These are phyloP conservation scores for Physcomitrellopsis africana DNA, from an alignment of 225 moss, liverwort and hornwort genomes.

Conservation along the genomic window DNA sequence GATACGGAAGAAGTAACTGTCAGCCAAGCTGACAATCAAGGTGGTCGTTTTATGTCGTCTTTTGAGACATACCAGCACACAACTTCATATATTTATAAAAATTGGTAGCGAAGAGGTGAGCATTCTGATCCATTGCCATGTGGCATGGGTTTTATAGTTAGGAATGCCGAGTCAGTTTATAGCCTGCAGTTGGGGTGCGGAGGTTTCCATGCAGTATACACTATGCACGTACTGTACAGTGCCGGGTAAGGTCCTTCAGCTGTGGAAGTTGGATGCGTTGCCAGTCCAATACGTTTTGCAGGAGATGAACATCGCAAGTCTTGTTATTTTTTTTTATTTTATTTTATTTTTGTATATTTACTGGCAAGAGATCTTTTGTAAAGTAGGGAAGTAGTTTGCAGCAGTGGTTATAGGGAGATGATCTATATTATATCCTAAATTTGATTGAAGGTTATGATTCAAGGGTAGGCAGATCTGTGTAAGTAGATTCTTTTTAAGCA, in stretches of 20 bases:
- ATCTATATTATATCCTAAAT: constrained; percentile 24
- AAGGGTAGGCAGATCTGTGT: constrained; percentile 9
- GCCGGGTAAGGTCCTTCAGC: constrained; percentile 43
- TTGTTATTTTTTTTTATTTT: no score
- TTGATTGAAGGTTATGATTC: constrained; percentile 33
- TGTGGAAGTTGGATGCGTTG: constrained; percentile 29
- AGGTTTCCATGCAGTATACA: background rate
- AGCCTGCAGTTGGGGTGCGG: constrained; percentile 42
- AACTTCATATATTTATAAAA: constrained; percentile 29
- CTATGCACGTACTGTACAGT: constrained; percentile 50
- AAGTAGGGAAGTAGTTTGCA: constrained; percentile 28
- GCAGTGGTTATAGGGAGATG: constrained; percentile 17
- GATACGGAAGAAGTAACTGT: background rate
- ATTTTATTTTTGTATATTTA: constrained; percentile 45
- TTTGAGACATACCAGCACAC: constrained; percentile 26
- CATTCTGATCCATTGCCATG: constrained; percentile 28
- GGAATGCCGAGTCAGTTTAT: constrained; percentile 36
- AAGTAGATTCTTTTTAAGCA: constrained; percentile 34
- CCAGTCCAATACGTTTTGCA: constrained; percentile 42
- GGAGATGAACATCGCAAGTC: constrained; percentile 40
- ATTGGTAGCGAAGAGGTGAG: constrained; percentile 22
- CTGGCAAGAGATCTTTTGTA: constrained; percentile 33
- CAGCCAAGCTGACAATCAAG: constrained; percentile 3
- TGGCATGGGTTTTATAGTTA: constrained; percentile 24
- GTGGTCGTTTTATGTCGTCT: constrained; percentile 31